Base-by-base conservation (phyloP, 2,329 filamentous ascomycete species). In the Colletotrichum sp. region DNA sequence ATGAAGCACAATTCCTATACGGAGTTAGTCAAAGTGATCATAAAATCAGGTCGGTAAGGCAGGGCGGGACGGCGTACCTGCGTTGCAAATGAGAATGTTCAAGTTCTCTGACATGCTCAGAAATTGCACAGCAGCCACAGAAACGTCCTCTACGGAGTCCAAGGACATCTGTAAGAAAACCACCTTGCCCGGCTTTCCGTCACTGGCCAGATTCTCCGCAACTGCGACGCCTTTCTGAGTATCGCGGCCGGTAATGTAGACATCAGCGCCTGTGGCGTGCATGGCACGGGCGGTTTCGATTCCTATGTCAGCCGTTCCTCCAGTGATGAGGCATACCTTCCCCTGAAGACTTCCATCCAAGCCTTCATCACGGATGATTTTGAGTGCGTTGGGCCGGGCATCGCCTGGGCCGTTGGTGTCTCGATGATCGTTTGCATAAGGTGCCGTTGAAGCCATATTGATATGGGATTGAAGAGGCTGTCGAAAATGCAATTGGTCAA, bases 181-280 rank as follows among this genome's bases (percentile, higher is more conserved):
- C 44, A 52, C 44, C 44, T 52, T 52, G 12, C 44, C 44, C 44
- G 44, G n/a, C n/a, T 25, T 52, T 22, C 44, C 44, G 4, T 52
- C n/a, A 27, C 72, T 78, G 6, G 36, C 19, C 1, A 80, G 65
- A 44, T 80, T 79, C 1, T 65, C 19, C 28, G 74, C 73, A 22
- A 82, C 79, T 2, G 71, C 79, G 30, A 65, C 72, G 6, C 44
- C 83, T 71, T 80, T 81, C 28, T 83, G 66, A 9, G 82, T 68
- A 57, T 88, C 80, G 6, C 88, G 84, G 3, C 82, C 86, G 1
- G 87, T 87, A 25, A 87, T 79, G 77, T 83, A 89, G 32, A 89
- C 78, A 27, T 80, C 84, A 6, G 87, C 87, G 8, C 88, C 87
- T 0, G 88, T 87, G 6, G 83, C 79, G 57, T 81, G 75, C 6